phyloP scores from a whole-genome alignment of 2,329 filamentous ascomycete genomes.

The Xylariomycetidae sp. region DNA sequence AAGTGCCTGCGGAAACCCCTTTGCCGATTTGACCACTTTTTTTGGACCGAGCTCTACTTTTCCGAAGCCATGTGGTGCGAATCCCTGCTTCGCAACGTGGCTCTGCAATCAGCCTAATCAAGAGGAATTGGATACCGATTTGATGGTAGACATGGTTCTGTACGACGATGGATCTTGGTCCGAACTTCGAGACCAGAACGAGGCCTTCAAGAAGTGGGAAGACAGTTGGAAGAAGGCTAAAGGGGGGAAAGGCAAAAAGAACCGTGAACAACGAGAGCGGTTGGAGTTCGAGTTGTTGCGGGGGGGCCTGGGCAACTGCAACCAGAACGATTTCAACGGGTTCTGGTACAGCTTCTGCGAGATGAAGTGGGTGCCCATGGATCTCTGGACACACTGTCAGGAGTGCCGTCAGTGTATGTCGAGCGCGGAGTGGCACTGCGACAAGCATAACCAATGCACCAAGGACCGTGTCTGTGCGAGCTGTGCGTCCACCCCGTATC shows the following conservation, averaged over 20 bases:
- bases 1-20: conserved; percentile 26
- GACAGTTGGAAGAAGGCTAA: conserved; percentile 24
- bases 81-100: conserved; percentile 28
- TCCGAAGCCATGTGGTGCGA: conserved; percentile 25
- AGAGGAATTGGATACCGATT: conserved; percentile 26
- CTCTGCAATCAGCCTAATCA: conserved; percentile 28
- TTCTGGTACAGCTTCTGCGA: conserved; percentile 29
- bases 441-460: conserved; percentile 26
- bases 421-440: conserved; percentile 27
- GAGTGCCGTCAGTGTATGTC: conserved; percentile 25
- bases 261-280: conserved; percentile 24
- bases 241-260: conserved; percentile 25
- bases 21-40: conserved; percentile 26
- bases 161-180: conserved; percentile 28
- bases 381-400: conserved; percentile 25
- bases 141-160: conserved; percentile 29
- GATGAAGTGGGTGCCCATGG: conserved; percentile 23
- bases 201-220: conserved; percentile 26
- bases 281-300: conserved; percentile 29
- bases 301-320: conserved; percentile 24
- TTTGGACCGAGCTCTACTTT: conserved; percentile 24
- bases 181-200: conserved; percentile 19
- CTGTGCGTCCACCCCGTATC: conserved; percentile 17
- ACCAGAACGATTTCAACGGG: conserved; percentile 25
- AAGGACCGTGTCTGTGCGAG: conserved; percentile 23